These are phyloP conservation scores for Leptographium galeiforme DNA, from an alignment of 2,329 filamentous ascomycete species.

Conservation along the genomic window DNA sequence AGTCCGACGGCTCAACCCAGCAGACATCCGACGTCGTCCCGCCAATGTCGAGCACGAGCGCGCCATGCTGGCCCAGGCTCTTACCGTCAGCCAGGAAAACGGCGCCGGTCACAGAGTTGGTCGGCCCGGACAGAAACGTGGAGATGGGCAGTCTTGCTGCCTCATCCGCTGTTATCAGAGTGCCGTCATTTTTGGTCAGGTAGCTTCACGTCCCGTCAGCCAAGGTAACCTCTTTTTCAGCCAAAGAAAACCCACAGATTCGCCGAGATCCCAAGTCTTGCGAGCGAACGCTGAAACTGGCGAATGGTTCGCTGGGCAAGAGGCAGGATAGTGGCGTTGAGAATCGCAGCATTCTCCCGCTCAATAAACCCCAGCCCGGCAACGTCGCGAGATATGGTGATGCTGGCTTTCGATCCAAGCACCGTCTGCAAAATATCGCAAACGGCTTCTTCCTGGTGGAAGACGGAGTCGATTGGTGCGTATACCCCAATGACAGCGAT, in stretches of 20 bases:
- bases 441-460: no score
- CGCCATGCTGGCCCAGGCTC: slow-evolving; percentile 17
- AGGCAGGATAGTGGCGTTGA: slow-evolving; percentile 47
- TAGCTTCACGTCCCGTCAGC: no score
- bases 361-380: slow-evolving; percentile 43
- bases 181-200: slow-evolving; percentile 52
- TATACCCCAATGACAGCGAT: no score
- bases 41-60: slow-evolving; percentile 53
- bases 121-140: slow-evolving; percentile 50
- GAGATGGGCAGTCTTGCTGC: slow-evolving; percentile 44
- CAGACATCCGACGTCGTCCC: slow-evolving; percentile 55
- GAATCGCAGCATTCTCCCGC: slow-evolving; percentile 50
- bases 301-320: slow-evolving; percentile 44
- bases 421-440: no score
- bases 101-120: slow-evolving; percentile 50
- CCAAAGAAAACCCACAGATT: no score
- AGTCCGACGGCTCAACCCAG: slow-evolving; percentile 44
- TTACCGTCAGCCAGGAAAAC: slow-evolving; percentile 42
- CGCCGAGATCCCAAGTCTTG: slow-evolving; percentile 32
- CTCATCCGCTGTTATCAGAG: slow-evolving; percentile 37
- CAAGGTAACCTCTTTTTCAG: no score
- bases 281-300: slow-evolving; percentile 39
- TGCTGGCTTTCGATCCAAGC: no score
- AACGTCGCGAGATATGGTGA: no score
- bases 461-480: no score